Percentiles rank a stretch among this genome's conserved stretches.
phyloP scores from a whole-genome alignment of 1,284 basidiomycete species.

The Schizophyllum commune region DNA sequence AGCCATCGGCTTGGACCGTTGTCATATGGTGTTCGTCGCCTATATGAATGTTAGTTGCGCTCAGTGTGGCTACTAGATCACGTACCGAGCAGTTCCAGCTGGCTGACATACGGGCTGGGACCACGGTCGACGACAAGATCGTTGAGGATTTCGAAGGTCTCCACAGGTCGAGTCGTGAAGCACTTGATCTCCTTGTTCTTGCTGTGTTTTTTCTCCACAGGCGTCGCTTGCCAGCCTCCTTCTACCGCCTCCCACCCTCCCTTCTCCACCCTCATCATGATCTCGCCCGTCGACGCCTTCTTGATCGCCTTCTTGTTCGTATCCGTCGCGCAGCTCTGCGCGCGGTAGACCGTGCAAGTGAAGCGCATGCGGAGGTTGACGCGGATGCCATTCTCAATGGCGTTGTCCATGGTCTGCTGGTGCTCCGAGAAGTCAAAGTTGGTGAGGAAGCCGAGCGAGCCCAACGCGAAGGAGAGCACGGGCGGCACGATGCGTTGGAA shows the following conservation, averaged over 20 bases:
- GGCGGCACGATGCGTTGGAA: conserved; percentile 98
- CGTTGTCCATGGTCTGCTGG: conserved; percentile 81
- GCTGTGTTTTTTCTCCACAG: conserved; percentile 12
- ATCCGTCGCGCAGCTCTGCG: conserved; percentile 65
- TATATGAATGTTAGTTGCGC: conserved; percentile 21
- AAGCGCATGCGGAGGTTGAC: conserved; percentile 99
- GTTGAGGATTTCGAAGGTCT: conserved; percentile 97
- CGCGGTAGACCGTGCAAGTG: conserved; percentile 96
- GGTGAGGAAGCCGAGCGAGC: conserved; percentile 96
- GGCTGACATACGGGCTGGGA: conserved; percentile 94
- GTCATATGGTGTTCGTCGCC: conserved; percentile 99
- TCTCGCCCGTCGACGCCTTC: conserved; percentile 87
- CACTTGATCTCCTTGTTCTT: conserved; percentile 99
- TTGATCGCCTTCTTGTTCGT: conserved; percentile 79
- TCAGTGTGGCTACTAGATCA: no score
- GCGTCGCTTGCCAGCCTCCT: conserved; percentile 51
- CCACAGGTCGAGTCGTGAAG: conserved; percentile 90
- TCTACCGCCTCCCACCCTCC: conserved; percentile 94
- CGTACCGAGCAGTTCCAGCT: conserved; percentile 91
- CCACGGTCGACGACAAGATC: conserved; percentile 98
- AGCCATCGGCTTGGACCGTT: conserved; percentile 96
- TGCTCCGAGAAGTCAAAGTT: conserved; percentile 95
- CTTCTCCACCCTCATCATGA: conserved; percentile 85
- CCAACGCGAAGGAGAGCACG: conserved; percentile 95
- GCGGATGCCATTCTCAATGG: conserved; percentile 89